A percentile compares a stretch with the other conserved stretches of the same genome.
phyloP scores from a whole-genome alignment of 306 rosid genomes.

The Cicer chorassanicum region DNA sequence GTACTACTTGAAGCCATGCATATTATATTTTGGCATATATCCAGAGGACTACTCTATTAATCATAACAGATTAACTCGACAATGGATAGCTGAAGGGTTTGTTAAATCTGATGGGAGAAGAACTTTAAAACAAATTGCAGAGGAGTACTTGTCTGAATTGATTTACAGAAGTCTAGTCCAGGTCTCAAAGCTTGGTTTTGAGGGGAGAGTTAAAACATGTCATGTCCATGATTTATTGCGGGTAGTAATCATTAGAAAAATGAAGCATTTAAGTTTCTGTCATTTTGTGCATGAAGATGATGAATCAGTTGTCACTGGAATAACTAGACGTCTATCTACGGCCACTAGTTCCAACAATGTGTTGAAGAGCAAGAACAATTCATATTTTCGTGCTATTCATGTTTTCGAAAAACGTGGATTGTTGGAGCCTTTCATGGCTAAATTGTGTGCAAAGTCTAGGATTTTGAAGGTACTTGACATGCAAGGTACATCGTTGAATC shows the following conservation, averaged over 20 bases:
- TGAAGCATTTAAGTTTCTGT: not conserved
- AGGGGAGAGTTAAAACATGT: not conserved
- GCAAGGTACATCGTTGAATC: not conserved
- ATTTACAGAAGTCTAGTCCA: constrained; percentile 19
- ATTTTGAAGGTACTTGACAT: constrained; percentile 28
- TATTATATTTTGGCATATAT: constrained; percentile 10
- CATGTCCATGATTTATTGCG: constrained; percentile 17
- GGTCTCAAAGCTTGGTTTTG: not conserved
- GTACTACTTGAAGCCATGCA: constrained; percentile 21
- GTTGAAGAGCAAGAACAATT: not conserved
- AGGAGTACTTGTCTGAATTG: constrained; percentile 14
- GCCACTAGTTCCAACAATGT: not conserved
- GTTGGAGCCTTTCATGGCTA: not conserved
- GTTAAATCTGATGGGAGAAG: constrained; percentile 3
- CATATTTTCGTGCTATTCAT: not conserved
- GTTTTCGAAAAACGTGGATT: not conserved
- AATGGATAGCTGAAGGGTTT: constrained; percentile 28
- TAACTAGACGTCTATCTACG: not conserved
- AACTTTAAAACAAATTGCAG: not conserved
- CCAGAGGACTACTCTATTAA: constrained; percentile 5
- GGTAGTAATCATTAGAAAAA: not conserved
- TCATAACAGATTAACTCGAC: not conserved
- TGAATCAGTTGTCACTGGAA: not conserved
- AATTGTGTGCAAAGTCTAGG: not conserved
- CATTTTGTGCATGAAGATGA: not conserved